A percentile compares a stretch with the other conserved stretches of the same genome.
Conservation (phyloP, 2,329 filamentous ascomycete genomes). For the Ophioceras dolichostomum region DNA sequence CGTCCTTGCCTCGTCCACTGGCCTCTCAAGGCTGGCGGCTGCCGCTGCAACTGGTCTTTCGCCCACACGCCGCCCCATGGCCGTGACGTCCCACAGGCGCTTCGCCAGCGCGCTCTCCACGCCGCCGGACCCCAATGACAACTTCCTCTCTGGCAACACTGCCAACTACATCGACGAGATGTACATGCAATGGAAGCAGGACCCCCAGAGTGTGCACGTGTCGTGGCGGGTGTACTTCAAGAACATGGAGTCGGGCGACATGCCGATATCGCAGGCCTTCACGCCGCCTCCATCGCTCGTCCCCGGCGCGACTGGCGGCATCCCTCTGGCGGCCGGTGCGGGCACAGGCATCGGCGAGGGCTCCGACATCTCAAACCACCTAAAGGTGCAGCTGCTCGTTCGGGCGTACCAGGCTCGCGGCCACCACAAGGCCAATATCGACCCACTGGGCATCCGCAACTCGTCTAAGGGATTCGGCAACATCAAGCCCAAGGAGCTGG, state of each 20-base stretch:
- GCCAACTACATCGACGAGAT: conserved; percentile 99
- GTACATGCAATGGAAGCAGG: conserved; percentile 95
- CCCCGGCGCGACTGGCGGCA: conserved; percentile 65
- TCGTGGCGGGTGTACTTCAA: conserved; percentile 99
- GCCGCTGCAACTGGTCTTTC: conserved; percentile 15
- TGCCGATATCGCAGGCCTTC: conserved; percentile 96
- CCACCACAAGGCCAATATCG: conserved; percentile 96
- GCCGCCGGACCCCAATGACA: conserved; percentile 74
- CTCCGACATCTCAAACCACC: conserved; percentile 82
- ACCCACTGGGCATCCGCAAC: conserved; percentile 86
- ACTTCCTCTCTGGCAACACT: conserved; percentile 90
- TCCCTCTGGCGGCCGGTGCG: conserved; percentile 60
- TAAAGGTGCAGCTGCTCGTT: conserved; percentile 95
- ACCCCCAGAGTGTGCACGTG: conserved; percentile 86
- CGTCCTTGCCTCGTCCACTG: neutral
- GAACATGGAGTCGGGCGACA: conserved; percentile 97
- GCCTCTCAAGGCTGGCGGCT: conserved; percentile 3
- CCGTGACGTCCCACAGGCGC: conserved; percentile 35
- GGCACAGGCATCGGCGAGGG: conserved; percentile 54
- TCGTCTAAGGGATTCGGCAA: conserved; percentile 76
- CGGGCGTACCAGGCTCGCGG: conserved; percentile 96
- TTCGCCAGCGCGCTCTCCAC: conserved; percentile 43
- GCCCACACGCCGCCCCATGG: conserved; percentile 35
- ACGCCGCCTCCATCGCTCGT: conserved; percentile 89
- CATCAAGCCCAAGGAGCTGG: conserved; percentile 81